Base-by-base conservation (phyloP, 768 basidiomycete species). In the Pisolithus albus region DNA sequence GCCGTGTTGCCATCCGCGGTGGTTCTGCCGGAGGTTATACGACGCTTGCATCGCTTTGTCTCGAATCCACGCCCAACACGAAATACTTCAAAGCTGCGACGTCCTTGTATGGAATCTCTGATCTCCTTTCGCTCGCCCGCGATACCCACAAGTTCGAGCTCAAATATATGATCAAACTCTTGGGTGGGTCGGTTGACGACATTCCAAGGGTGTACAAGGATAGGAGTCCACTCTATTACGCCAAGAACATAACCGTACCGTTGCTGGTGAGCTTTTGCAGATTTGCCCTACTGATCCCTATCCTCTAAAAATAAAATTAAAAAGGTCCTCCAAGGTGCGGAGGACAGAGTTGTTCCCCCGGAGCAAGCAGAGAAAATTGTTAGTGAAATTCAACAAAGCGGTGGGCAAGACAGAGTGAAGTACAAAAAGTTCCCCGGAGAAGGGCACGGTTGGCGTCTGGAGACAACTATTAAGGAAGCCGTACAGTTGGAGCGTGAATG, bases 21-120 rank as follows among this genome's bases (percentile, higher is more conserved):
- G 74, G 78, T 0, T 86, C 84, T 8, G 77, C 86, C 4, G 88
- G 88, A 13, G 88, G 88, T 0, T 88, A 75, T 61, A 86, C 86
- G 1, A 75, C 75, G 0, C 79, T 92, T 11, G 34, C 34, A 34
- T 16, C 65, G 67, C 1, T 72, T 71, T 52, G 48, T 66, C 32
- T 72, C 74, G 8, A 72, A 15, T 34, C 70, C 7, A 81, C 81
- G 16, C 69, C 69, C 6, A 81, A 86, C 56, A 75, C 81, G 70
- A 70, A 15, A 79, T 69, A 60, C 9, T 72, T 73, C 19, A 88
- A 86, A 59, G 75, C 83, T 0, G 86, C 81, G 0, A 56, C 18
- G 74, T 81, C 80, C 0, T 67, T 70, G 10, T 90, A 76, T 0
- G 79, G 11, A 62, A 74, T 92, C 46, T 79, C 80, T 0, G 81